These are phyloP conservation scores for Otatea glauca DNA, from an alignment of 176 grass and related monocot species.

Conservation along the genomic window DNA sequence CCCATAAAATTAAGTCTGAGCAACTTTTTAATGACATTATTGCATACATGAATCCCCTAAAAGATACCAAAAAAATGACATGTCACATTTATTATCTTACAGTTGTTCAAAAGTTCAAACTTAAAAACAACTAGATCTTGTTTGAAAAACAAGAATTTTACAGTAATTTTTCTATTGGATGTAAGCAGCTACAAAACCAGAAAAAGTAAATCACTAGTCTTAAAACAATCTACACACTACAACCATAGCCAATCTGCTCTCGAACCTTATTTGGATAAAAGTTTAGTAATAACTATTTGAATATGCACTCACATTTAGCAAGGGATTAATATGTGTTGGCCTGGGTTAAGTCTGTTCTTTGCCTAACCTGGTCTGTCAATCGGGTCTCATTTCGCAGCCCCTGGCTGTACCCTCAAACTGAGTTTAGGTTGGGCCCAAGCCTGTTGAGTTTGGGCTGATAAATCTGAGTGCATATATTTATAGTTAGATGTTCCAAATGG, in stretches of 20 bases:
- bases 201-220: neutral
- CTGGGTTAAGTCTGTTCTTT: no score
- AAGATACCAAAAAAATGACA: neutral
- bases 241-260: neutral
- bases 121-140: neutral
- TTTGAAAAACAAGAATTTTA: neutral
- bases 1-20: slow-evolving; percentile 2
- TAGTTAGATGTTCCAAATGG: no score
- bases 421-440: no score
- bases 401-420: no score
- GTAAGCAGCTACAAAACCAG: neutral
- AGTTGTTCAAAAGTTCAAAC: neutral
- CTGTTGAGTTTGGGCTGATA: no score
- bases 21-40: neutral
- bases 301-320: no score
- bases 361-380: no score
- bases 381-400: no score
- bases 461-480: no score
- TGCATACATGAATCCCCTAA: neutral
- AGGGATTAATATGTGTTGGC: no score
- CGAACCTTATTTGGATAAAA: neutral
- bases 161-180: neutral
- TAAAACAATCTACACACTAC: neutral
- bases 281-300: neutral
- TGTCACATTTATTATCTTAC: neutral